These are phyloP conservation scores for Colletotrichum zoysiae DNA, from an alignment of 2,329 filamentous ascomycete genomes.

Conservation along the genomic window DNA sequence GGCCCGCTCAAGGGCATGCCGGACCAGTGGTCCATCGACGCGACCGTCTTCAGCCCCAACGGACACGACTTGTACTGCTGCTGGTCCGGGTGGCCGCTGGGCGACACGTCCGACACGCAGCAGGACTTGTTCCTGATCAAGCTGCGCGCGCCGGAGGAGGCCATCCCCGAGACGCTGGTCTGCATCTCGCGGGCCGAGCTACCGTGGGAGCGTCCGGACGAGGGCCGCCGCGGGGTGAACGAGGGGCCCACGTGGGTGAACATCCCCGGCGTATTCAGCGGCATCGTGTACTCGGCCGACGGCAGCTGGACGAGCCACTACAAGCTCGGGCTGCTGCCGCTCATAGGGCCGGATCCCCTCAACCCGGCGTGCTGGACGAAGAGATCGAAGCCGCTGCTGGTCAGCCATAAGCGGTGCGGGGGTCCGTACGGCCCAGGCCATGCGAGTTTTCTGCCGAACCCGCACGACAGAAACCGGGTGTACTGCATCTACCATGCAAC, in stretches of 20 bases:
- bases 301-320: conserved; percentile 70
- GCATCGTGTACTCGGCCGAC: conserved; percentile 66
- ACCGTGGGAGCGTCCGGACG: conserved; percentile 60
- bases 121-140: conserved; percentile 46
- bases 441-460: conserved; percentile 70
- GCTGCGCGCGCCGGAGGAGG: conserved; percentile 54
- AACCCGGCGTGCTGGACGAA: conserved; percentile 62
- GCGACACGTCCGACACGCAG: conserved; percentile 48
- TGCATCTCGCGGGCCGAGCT: conserved; percentile 65
- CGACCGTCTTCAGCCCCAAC: conserved; percentile 62
- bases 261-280: conserved; percentile 61
- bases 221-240: conserved; percentile 62
- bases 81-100: conserved; percentile 57
- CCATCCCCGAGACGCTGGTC: conserved; percentile 57
- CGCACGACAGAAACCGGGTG: conserved; percentile 62
- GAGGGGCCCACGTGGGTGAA: conserved; percentile 68
- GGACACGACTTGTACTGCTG: conserved; percentile 64
- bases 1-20: conserved; percentile 62
- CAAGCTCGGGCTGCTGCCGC: conserved; percentile 65
- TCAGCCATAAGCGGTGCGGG: conserved; percentile 57
- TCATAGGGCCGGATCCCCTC: conserved; percentile 64
- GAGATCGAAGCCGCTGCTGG: conserved; percentile 62
- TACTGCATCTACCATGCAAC: conserved; percentile 71
- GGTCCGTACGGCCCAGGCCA: conserved; percentile 70
- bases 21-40: conserved; percentile 67